phyloP scores from a whole-genome alignment of 192 early-diverging fungal species.

The Podila epigama region DNA sequence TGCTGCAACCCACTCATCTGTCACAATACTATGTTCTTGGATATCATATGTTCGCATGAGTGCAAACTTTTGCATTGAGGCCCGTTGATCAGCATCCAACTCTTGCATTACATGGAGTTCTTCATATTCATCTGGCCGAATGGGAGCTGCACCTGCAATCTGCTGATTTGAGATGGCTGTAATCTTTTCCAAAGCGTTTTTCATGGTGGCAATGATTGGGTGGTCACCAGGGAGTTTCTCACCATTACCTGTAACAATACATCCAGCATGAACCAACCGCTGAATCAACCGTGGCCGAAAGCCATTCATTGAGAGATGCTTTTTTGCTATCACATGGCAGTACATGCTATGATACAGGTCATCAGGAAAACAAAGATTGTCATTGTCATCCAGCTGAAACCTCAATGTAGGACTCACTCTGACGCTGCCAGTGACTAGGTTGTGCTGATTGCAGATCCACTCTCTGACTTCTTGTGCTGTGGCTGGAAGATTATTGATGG shows the following conservation, averaged over 20 bases:
- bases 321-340: not conserved
- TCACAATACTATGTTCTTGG: not conserved
- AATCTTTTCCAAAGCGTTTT: not conserved
- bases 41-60: not conserved
- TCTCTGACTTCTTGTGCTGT: not conserved
- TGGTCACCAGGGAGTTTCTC: not conserved
- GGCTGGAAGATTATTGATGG: constrained; percentile 7
- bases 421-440: not conserved
- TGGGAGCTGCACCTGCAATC: constrained; percentile 2
- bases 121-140: not conserved
- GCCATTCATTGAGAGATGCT: constrained; percentile 1
- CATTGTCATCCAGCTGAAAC: not conserved
- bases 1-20: not conserved
- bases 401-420: not conserved
- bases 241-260: not conserved
- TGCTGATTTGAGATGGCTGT: not conserved
- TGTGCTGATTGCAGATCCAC: constrained; percentile 1
- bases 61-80: not conserved
- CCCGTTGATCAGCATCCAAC: not conserved
- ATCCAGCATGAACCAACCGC: constrained; percentile 7
- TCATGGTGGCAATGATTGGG: not conserved
- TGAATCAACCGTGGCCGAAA: constrained; percentile 7
- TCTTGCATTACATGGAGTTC: not conserved
- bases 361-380: not conserved
- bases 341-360: constrained; percentile 3